Evolutionary conservation across 148 eudicot species (phyloP).

Genomic region (Rhododendron ferrugineum): DNA sequence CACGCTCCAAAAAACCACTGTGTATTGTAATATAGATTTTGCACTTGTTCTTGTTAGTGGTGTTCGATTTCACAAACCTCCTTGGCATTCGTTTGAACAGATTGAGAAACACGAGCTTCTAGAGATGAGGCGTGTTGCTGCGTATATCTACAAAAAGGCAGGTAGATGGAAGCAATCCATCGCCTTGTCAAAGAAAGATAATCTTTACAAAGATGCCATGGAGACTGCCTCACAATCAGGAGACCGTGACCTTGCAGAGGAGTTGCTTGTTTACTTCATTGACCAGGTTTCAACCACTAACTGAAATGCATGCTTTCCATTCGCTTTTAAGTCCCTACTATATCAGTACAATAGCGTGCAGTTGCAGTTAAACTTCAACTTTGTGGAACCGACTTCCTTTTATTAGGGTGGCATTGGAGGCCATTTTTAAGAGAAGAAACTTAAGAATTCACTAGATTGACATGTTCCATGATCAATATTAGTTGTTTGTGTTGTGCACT

Average conservation of each 20-base stretch:
- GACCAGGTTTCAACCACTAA: slow-evolving; percentile 48
- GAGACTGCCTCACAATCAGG: slow-evolving; percentile 98
- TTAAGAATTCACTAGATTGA: not conserved
- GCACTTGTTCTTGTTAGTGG: not conserved
- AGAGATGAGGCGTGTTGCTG: slow-evolving; percentile 98
- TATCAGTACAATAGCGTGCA: slow-evolving; percentile 69
- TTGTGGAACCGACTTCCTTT: not conserved
- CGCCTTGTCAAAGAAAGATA: slow-evolving; percentile 88
- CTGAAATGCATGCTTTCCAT: not conserved
- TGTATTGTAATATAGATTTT: too few relatives aligned
- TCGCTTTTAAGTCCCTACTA: slow-evolving; percentile 68
- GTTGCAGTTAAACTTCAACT: slow-evolving; percentile 19
- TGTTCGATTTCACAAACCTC: not conserved
- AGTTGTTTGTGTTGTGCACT: not conserved
- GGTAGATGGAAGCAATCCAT: slow-evolving; percentile 99
- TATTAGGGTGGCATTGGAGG: not conserved
- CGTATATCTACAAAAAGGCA: slow-evolving; percentile 89
- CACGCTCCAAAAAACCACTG: too few relatives aligned
- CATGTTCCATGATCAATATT: not conserved
- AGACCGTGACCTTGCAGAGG: slow-evolving; percentile 96
- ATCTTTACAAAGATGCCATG: slow-evolving; percentile 93
- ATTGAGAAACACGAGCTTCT: slow-evolving; percentile 95
- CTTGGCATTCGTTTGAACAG: slow-evolving; percentile 32
- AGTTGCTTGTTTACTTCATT: slow-evolving; percentile 88
- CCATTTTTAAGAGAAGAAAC: not conserved